Evolutionary conservation across 768 basidiomycete genomes (phyloP), one percentile per base, ranked within the genome.

Genomic region (Pulveroboletus sp.): DNA sequence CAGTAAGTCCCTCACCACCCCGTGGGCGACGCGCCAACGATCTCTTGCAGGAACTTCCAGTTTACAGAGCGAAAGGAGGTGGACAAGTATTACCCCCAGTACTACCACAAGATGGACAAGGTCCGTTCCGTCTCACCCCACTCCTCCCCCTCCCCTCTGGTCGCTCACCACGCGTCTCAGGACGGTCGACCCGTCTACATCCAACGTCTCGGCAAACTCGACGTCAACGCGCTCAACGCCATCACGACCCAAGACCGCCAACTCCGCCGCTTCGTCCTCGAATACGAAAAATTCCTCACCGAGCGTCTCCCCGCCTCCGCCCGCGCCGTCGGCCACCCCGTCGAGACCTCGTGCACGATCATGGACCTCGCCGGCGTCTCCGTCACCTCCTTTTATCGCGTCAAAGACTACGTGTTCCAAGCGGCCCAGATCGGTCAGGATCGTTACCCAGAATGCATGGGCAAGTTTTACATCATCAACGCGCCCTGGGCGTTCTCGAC

Each of bases 381-480:
- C 44, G 64, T 98, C 53, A 69, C 78, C 54, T 82, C 82, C 64
- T 98, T 97, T 66, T 93, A 86, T 69, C 81, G 80, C 62, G 93
- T 98, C 72, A 94, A 91, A 73, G 88, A 90, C 71, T 95, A 93
- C 74, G 87, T 98, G 36, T 78, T 76, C 53, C 69, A 79, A 19
- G 89, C 93, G 0, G 73, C 86, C 0, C 63, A 67, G 23, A 85
- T 99, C 68, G 90, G 91, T 11, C 93, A 96, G 68, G 81, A 96
- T 73, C 77, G 87, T 57, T 98, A 93, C 69, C 90, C 93, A 2
- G 91, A 95, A 68, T 82, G 78, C 57, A 92, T 97, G 95, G 95
- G 95, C 74, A 91, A 89, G 66, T 97, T 99, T 76, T 99, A 90
- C 77, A 93, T 98, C 78, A 89, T 96, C 79, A 97, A 98, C 63